A percentile compares a stretch with the other conserved stretches of the same genome.
Conservation (phyloP, 441 rosid genomes). For the Brassica balearica region DNA sequence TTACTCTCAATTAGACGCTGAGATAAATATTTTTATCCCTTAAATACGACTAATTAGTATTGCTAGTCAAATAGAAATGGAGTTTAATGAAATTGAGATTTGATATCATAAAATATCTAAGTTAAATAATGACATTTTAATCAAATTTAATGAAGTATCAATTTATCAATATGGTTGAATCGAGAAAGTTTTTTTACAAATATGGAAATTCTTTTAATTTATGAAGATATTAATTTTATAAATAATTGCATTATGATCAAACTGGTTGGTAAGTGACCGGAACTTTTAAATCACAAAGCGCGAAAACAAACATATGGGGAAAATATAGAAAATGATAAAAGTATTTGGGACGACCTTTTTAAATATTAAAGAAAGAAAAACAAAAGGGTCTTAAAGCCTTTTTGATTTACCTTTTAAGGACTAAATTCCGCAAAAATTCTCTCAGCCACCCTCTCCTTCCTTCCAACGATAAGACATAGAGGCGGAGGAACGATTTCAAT, state of each 20-base stretch:
- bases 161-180: neutral
- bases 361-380: conserved; percentile 27
- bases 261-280: neutral
- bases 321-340: conserved; percentile 14
- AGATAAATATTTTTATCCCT: neutral
- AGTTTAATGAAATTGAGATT: neutral
- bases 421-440: conserved; percentile 30
- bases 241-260: neutral
- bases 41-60: neutral
- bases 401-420: conserved; percentile 30
- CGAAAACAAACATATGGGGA: conserved; percentile 6
- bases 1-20: neutral
- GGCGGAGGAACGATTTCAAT: conserved; percentile 37
- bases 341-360: conserved; percentile 3
- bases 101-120: neutral
- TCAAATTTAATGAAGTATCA: neutral
- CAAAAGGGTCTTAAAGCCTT: conserved; percentile 29
- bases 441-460: conserved; percentile 26
- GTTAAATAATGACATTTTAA: neutral
- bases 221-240: neutral
- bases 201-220: neutral
- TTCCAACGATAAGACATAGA: conserved; percentile 34
- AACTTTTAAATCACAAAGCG: neutral
- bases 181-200: too few relatives aligned
- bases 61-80: neutral